phyloP scores from a whole-genome alignment of 345 rosid species.

The Eutrema heterophyllum region DNA sequence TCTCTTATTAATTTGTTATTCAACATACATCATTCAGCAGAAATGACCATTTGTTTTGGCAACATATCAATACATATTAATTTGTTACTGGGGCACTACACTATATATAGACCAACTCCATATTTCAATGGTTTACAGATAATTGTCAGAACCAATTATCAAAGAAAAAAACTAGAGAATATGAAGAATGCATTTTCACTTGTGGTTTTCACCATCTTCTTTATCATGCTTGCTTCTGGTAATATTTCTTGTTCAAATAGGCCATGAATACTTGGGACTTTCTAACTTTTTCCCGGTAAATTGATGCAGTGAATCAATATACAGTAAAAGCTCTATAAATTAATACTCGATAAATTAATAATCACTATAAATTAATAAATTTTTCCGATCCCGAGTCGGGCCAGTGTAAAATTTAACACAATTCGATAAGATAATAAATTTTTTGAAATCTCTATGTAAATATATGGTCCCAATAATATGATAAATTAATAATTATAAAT shows the following conservation, averaged over 20 bases:
- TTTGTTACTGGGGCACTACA: neutral
- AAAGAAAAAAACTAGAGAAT: neutral
- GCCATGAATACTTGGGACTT: too few species aligned
- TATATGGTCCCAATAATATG: too few species aligned
- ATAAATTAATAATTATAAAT: too few species aligned
- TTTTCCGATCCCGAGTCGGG: too few species aligned
- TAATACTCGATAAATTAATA: too few species aligned
- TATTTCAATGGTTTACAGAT: neutral
- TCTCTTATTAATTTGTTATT: neutral
- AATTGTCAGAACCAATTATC: neutral
- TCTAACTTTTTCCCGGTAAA: too few species aligned
- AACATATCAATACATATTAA: neutral
- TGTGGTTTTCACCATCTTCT: slow-evolving; percentile 2
- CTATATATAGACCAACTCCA: neutral
- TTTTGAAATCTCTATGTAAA: too few species aligned
- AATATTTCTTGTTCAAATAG: neutral
- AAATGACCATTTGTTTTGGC: neutral
- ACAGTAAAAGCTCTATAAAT: too few species aligned
- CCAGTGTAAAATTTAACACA: too few species aligned
- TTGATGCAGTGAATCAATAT: too few species aligned
- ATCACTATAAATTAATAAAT: too few species aligned
- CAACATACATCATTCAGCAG: neutral
- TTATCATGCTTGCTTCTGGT: slow-evolving; percentile 14
- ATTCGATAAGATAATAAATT: too few species aligned
- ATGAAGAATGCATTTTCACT: slow-evolving; percentile 8